A percentile compares a stretch with the other conserved stretches of the same genome.
phyloP scores from a whole-genome alignment of 2,329 filamentous ascomycete species.

The Dichotomopilus funicola region DNA sequence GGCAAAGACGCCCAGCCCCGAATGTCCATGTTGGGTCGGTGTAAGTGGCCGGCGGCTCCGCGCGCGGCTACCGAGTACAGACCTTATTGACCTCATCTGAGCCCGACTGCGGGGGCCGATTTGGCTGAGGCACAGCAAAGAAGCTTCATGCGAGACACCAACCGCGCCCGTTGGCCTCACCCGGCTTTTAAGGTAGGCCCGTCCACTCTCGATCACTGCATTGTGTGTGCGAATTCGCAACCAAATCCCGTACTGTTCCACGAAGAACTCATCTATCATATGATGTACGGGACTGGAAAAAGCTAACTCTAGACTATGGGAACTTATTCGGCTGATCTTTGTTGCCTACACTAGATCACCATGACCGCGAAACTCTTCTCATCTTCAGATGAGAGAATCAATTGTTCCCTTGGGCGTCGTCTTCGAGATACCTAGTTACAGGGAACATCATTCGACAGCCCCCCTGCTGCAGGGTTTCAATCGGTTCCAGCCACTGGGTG shows the following conservation, averaged over 20 bases:
- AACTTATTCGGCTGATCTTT: too few species aligned
- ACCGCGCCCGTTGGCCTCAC: not conserved
- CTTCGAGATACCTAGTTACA: constrained; percentile 3
- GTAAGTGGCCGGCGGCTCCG: constrained; percentile 16
- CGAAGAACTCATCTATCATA: too few species aligned
- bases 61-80: not conserved
- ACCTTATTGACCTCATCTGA: not conserved
- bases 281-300: too few species aligned
- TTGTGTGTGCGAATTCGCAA: too few species aligned
- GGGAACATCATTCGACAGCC: constrained; percentile 13
- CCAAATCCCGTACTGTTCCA: too few species aligned
- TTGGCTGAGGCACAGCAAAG: constrained; percentile 1
- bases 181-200: too few species aligned
- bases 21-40: constrained; percentile 1
- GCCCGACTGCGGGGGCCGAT: not conserved
- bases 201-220: too few species aligned
- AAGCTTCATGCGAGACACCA: not conserved
- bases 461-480: constrained; percentile 26
- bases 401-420: too few species aligned
- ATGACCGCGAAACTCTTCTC: too few species aligned
- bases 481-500: constrained; percentile 27
- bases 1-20: not conserved
- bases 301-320: too few species aligned
- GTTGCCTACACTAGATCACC: too few species aligned
- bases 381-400: too few species aligned